These are phyloP conservation scores for Pseudogymnoascus sp. DNA, from an alignment of 2,329 filamentous ascomycete genomes.

Conservation along the genomic window DNA sequence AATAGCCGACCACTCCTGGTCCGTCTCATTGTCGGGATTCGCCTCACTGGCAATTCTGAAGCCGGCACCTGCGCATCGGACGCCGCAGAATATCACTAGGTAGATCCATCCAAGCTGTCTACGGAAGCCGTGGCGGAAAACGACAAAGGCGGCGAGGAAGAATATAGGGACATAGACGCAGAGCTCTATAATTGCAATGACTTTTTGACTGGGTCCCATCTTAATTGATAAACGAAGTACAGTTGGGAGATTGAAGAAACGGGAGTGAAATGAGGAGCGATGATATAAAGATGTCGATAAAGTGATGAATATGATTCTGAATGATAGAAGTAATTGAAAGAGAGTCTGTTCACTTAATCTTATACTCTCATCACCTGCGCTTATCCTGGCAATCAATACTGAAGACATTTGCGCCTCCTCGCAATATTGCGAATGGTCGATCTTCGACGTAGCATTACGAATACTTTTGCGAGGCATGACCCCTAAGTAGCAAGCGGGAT, in stretches of 20 bases:
- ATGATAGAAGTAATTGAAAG: not conserved
- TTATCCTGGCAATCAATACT: not conserved
- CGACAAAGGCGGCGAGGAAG: slow-evolving; percentile 18
- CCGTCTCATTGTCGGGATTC: slow-evolving; percentile 22
- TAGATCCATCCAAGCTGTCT: slow-evolving; percentile 31
- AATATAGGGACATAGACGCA: slow-evolving; percentile 23
- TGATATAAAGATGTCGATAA: not conserved
- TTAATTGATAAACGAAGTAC: not conserved
- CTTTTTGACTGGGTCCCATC: slow-evolving; percentile 19
- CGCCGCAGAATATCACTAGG: slow-evolving; percentile 28
- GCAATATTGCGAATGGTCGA: not conserved
- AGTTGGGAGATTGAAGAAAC: not conserved
- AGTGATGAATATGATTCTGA: not conserved
- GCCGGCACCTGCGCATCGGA: slow-evolving; percentile 27
- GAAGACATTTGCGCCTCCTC: not conserved
- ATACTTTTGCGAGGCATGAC: not conserved
- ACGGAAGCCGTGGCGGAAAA: slow-evolving; percentile 22
- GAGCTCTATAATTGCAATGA: slow-evolving; percentile 23
- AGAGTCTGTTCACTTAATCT: not conserved
- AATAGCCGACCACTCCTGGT: slow-evolving; percentile 26
- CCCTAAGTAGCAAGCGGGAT: not conserved
- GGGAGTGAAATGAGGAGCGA: not conserved
- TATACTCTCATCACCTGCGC: not conserved
- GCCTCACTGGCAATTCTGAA: slow-evolving; percentile 25
- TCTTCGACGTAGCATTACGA: not conserved